Base-by-base conservation (phyloP, 306 rosid genomes). In the Cicer judaicum region DNA sequence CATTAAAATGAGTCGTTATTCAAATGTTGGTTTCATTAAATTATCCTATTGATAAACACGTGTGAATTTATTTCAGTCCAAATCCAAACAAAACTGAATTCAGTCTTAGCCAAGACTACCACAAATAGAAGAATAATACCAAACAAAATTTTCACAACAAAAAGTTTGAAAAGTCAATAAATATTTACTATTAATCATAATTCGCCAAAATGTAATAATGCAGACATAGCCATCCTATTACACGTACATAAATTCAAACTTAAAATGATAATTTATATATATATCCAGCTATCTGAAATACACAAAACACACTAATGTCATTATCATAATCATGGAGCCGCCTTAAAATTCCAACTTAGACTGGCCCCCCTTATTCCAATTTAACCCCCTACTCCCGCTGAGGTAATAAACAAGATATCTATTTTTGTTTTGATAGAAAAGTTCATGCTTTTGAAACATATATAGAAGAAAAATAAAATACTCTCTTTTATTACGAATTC, bases 251-350 rank as follows among this genome's bases (percentile, higher is more conserved):
- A 13, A 54, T 55, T 68, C 52, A 68, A 74, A 61, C 13, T 48
- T 50, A 10, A 50, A 61, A 74, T 7, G 19, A 48, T 61, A 74
- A 24, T 12, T 14, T 52, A 42, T 64, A 14, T 18, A 18, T 49
- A 42, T 69, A 69, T 53, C 34, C 34, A 29, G 50, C 15, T 42
- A 15, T 72, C 41, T 29, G 74, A 55, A 63, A 69, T 34, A 18
- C 21, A 42, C 40, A 64, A 46, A 12, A 46, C 43, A 39, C 69
- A 29, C 40, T 71, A 62, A 41, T 21, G 80, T 80, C 79, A 14
- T 65, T 38, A 46, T 72, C 80, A 53, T 36, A 75, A 78, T 82
- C 60, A 84, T 84, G 84, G 38, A 82, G 90, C 86, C 84, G 90
- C 88, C 90, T 36, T 84, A 43, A 16, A 55, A 79, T 84, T 77